Conservation (phyloP, 345 rosid species). For the Citrus trifoliata region DNA sequence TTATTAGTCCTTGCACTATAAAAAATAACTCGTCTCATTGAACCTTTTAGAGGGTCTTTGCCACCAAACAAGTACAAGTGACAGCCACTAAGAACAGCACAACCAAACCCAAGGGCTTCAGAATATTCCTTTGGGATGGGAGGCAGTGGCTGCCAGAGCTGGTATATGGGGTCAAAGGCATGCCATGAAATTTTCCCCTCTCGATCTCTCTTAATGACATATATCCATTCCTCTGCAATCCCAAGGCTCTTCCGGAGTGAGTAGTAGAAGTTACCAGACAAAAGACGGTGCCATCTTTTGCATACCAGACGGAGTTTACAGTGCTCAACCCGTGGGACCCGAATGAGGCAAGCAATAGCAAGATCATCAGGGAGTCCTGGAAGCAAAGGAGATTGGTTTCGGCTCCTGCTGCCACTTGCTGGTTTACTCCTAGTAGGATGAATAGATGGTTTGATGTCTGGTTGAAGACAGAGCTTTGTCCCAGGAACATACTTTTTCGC, state of each 20-base stretch:
- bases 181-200: slow-evolving; percentile 79
- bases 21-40: slow-evolving; percentile 71
- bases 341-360: slow-evolving; percentile 76
- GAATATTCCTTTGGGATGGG: slow-evolving; percentile 75
- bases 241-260: slow-evolving; percentile 66
- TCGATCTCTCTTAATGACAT: slow-evolving; percentile 66
- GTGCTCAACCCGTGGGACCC: slow-evolving; percentile 66
- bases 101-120: slow-evolving; percentile 74
- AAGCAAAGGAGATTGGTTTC: slow-evolving; percentile 65
- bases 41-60: slow-evolving; percentile 66
- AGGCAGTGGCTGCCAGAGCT: slow-evolving; percentile 77
- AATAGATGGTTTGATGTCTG: slow-evolving; percentile 67
- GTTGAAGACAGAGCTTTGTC: slow-evolving; percentile 66
- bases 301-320: slow-evolving; percentile 69
- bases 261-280: slow-evolving; percentile 64
- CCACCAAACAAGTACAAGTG: slow-evolving; percentile 83
- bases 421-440: slow-evolving; percentile 63
- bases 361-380: slow-evolving; percentile 84
- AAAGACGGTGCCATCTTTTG: slow-evolving; percentile 72
- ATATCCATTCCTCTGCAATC: slow-evolving; percentile 76
- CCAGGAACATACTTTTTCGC: slow-evolving; percentile 69
- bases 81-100: slow-evolving; percentile 75
- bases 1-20: slow-evolving; percentile 74
- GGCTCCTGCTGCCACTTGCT: slow-evolving; percentile 52
- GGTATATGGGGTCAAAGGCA: slow-evolving; percentile 72